These are phyloP conservation scores for Stylonectria norvegica DNA, from an alignment of 2,329 filamentous ascomycete genomes.

Conservation along the genomic window DNA sequence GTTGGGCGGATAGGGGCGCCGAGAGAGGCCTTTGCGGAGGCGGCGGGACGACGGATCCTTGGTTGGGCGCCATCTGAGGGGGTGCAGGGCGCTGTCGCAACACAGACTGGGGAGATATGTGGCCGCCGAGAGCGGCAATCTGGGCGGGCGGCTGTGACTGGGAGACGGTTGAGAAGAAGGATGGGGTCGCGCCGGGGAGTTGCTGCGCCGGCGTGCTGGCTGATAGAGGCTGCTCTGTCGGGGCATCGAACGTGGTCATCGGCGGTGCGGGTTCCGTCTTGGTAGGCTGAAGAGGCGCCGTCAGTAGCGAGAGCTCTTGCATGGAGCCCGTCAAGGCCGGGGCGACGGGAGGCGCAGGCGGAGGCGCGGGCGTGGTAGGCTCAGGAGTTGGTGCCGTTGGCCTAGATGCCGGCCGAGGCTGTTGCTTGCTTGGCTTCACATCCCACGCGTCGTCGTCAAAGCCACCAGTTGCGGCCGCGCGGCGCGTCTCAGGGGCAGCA, in stretches of 20 bases:
- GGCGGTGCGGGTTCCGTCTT: conserved; percentile 37
- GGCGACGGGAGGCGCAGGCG: conserved; percentile 37
- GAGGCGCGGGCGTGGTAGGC: conserved; percentile 32
- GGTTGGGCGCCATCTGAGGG: conserved; percentile 58
- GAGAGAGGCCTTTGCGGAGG: conserved; percentile 78
- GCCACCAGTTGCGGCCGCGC: conserved; percentile 42
- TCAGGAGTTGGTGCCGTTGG: conserved; percentile 9
- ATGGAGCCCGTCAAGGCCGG: conserved; percentile 64
- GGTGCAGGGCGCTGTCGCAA: conserved; percentile 67
- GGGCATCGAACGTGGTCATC: conserved; percentile 5
- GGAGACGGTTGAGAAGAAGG: conserved; percentile 49
- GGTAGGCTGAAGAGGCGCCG: conserved; percentile 50
- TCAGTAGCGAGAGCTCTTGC: conserved; percentile 54
- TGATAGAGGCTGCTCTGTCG: conserved; percentile 27
- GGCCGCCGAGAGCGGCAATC: conserved; percentile 23
- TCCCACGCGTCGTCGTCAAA: conserved; percentile 99
- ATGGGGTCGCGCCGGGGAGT: conserved; percentile 54
- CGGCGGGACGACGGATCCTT: conserved; percentile 68
- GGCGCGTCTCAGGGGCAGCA: conserved; percentile 28
- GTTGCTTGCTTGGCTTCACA: conserved; percentile 74
- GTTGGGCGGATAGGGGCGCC: conserved; percentile 77
- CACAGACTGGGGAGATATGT: conserved; percentile 27
- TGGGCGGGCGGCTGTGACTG: conserved; percentile 44
- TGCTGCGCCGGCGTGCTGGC: conserved; percentile 39
- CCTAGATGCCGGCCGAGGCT: conserved; percentile 24